These are phyloP conservation scores for Catharanthus roseus DNA, from an alignment of 257 asterid species.

Conservation along the genomic window DNA sequence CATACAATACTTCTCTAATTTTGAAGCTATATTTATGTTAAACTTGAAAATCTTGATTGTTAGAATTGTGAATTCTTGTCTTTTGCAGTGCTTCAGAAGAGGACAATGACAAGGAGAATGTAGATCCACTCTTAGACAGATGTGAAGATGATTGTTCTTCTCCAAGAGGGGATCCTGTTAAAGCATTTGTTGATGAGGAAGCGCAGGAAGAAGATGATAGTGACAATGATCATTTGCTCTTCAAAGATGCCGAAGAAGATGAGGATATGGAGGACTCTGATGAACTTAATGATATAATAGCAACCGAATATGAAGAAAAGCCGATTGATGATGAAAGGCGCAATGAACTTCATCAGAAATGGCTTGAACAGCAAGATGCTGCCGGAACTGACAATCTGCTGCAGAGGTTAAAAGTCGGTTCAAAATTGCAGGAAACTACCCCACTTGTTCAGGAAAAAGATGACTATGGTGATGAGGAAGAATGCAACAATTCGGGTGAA, in stretches of 20 bases:
- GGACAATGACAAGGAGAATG: constrained; percentile 66
- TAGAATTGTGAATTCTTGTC: constrained; percentile 12
- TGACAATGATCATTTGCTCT: constrained; percentile 52
- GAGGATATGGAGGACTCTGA: constrained; percentile 66
- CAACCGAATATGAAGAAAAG: constrained; percentile 61
- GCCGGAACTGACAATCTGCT: constrained; percentile 84
- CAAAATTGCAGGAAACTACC: constrained; percentile 37
- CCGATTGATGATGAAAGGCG: constrained; percentile 59
- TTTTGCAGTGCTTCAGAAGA: constrained; percentile 76
- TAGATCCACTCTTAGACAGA: constrained; percentile 35
- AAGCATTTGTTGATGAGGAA: constrained; percentile 79
- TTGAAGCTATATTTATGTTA: not conserved
- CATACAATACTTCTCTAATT: too few species aligned
- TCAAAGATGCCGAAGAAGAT: constrained; percentile 62
- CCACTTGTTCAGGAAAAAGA: constrained; percentile 43
- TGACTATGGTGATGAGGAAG: constrained; percentile 50
- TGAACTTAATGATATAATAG: constrained; percentile 77
- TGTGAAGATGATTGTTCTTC: constrained; percentile 28
- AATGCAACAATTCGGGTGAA: constrained; percentile 32
- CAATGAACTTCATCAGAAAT: constrained; percentile 83
- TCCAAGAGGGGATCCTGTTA: constrained; percentile 60
- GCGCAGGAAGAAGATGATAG: constrained; percentile 96
- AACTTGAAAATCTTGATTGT: not conserved
- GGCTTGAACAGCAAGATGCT: constrained; percentile 99
- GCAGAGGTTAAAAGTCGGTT: constrained; percentile 60